Conservation (phyloP, 257 asterid species). For the Leptodermis oblonga region DNA sequence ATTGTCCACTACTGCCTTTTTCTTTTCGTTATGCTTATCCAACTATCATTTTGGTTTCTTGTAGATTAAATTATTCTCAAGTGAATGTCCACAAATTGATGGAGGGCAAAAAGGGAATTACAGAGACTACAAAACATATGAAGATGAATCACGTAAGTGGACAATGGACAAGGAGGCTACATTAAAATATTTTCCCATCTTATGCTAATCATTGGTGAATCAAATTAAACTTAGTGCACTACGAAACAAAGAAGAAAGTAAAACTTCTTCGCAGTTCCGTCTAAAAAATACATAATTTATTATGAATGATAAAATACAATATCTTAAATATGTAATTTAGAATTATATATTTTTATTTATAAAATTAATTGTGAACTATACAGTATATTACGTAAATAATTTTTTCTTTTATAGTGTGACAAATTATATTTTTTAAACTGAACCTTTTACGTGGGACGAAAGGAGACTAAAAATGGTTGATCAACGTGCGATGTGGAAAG, state of each 20-base stretch:
- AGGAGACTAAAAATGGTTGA: background rate
- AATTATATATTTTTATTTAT: too few species aligned
- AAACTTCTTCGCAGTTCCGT: too few species aligned
- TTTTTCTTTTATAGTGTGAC: too few species aligned
- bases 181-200: background rate
- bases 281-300: too few species aligned
- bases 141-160: background rate
- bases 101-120: conserved; percentile 1
- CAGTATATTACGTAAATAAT: too few species aligned
- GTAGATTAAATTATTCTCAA: conserved; percentile 4
- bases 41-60: conserved; percentile 3
- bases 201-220: background rate
- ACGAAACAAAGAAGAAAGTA: background rate
- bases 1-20: background rate
- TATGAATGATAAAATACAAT: too few species aligned
- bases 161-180: background rate
- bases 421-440: too few species aligned
- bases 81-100: background rate
- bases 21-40: conserved; percentile 18
- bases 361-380: too few species aligned
- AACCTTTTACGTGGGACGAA: too few species aligned
- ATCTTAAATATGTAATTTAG: too few species aligned
- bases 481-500: conserved; percentile 18
- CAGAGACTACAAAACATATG: background rate
- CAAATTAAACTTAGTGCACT: background rate